Evolutionary conservation across 1,284 basidiomycete genomes (phyloP).

Genomic region (Puccinia coronata): DNA sequence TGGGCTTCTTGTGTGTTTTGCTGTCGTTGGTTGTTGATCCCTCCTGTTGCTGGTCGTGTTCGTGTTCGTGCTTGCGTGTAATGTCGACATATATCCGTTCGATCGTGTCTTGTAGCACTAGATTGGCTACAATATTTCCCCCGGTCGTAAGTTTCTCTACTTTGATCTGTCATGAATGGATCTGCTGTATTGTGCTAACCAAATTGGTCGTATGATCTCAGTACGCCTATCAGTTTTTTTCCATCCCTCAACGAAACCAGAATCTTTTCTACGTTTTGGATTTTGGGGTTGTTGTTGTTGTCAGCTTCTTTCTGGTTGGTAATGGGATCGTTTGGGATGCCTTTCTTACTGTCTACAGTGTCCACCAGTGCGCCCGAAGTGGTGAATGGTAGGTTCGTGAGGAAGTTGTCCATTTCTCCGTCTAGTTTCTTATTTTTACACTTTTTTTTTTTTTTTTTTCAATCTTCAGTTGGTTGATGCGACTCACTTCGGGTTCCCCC

Average conservation of each 20-base stretch:
- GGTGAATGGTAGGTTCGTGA: slow-evolving; percentile 73
- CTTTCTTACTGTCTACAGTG: slow-evolving; percentile 99
- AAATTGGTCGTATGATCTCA: slow-evolving; percentile 98
- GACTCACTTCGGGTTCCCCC: no score
- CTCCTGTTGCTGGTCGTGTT: background rate
- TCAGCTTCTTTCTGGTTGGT: no score
- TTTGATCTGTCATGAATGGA: background rate
- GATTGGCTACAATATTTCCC: slow-evolving; percentile 54
- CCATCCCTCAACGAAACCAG: slow-evolving; percentile 94
- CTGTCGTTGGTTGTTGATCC: no score
- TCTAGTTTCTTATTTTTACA: no score
- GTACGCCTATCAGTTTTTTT: slow-evolving; percentile 89
- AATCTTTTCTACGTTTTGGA: slow-evolving; percentile 79
- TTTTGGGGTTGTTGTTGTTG: no score
- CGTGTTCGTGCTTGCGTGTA: background rate
- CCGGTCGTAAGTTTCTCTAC: background rate
- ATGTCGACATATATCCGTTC: slow-evolving; percentile 71
- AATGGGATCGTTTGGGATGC: no score
- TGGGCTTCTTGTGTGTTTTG: slow-evolving; percentile 49
- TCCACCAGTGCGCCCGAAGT: slow-evolving; percentile 94
- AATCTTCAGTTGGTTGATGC: no score
- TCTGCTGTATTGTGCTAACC: slow-evolving; percentile 69
- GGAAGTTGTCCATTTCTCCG: slow-evolving; percentile 45
- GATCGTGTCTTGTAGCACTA: slow-evolving; percentile 60
- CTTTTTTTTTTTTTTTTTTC: no score